Evolutionary conservation across 1,139 yeast species (phyloP), one percentile per base, ranked within the genome.

Genomic region (Pichiaceae sp.): DNA sequence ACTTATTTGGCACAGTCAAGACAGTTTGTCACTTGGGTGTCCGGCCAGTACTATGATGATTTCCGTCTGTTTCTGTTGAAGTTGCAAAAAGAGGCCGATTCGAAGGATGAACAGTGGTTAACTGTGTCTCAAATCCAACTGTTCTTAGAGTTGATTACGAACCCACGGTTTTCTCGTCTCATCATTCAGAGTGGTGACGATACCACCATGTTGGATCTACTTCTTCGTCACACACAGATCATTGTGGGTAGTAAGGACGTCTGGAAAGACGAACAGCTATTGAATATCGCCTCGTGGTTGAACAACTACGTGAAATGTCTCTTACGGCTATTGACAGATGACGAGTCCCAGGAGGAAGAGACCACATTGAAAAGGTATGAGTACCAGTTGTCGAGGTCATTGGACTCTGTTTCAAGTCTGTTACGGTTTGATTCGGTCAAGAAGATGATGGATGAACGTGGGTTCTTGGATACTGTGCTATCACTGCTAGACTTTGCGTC

Each of bases 241-340:
- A 11, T 34, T 3, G 21, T 18, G 2, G 33, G 59, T 21, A 21
- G 35, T 27, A 34, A 29, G 14, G 78, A 33, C 18, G 31, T 24
- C 4, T 27, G 84, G 83, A 64, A 68, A 38, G 69, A 70, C 34
- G 64, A 63, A 36, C 65, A 76, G 41, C 47, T 75, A 9, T 66
- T 72, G 0, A 70, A 68, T 2, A 60, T 79, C 12, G 57, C 78
- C 37, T 61, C 75, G 0, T 79, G 87, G 86, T 53, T 63, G 15
- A 60, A 61, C 42, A 69, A 67, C 19, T 48, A 69, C 29, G 70
- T 66, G 41, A 56, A 57, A 29, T 39, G 46, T 4, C 46, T 52
- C 34, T 28, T 51, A 4, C 12, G 24, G 36, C 38, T 56, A 11
- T 31, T 35, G 25, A 24, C 4, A 8, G 8, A 18, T 11, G 33